phyloP scores from a whole-genome alignment of 805 yeast species.

The Wickerhamomyces rabaulensis region DNA sequence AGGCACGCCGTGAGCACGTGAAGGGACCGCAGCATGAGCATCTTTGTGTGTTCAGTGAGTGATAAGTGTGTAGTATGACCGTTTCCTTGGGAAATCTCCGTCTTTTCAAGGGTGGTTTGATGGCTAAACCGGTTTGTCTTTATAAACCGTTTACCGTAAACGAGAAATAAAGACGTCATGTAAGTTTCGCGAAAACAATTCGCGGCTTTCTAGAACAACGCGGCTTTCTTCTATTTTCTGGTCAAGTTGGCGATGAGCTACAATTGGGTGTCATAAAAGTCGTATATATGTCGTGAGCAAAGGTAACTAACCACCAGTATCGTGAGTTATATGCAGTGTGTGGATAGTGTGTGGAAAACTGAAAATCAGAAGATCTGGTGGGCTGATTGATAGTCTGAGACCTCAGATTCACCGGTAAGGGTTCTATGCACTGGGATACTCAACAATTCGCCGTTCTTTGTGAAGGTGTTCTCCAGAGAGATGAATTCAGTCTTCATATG shows the following conservation, averaged over 20 bases:
- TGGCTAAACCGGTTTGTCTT: background rate
- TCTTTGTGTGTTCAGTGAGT: background rate
- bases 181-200: background rate
- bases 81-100: too few relatives aligned
- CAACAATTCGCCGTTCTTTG: constrained; percentile 6
- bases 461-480: constrained; percentile 1
- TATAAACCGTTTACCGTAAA: background rate
- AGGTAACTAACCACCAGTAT: too few relatives aligned
- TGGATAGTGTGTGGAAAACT: too few relatives aligned
- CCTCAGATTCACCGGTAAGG: background rate
- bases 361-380: background rate
- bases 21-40: background rate
- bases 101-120: background rate
- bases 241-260: too few relatives aligned
- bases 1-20: background rate
- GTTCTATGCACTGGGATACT: constrained; percentile 7
- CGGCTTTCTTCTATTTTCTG: too few relatives aligned
- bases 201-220: background rate
- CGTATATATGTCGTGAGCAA: too few relatives aligned
- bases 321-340: too few relatives aligned
- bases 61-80: background rate
- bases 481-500: constrained; percentile 2
- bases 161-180: background rate
- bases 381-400: background rate
- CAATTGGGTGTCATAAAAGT: too few relatives aligned